Evolutionary conservation across 2,329 filamentous ascomycete genomes (phyloP), one percentile per base, ranked within the genome.

Genomic region (Sarocladium brachiariae): DNA sequence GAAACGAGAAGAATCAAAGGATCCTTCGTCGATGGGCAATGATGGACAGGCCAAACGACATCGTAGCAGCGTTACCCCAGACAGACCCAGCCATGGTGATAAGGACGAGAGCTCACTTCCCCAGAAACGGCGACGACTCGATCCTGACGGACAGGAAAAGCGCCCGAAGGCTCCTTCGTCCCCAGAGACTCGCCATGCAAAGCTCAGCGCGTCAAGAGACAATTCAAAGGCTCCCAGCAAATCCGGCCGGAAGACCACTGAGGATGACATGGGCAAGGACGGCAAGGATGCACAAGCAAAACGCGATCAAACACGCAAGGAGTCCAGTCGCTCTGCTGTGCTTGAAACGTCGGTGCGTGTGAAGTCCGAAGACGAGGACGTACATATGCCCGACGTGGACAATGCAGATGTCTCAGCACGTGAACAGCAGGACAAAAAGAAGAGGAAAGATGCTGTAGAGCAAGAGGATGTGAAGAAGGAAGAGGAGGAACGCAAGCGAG

Each of bases 1-100:
- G 11, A 84, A 81, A 60, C 71, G 79, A 52, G 80, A 84, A 54
- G 78, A 81, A 54, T 80, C 79, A 3, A 74, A 73, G 49, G 81
- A 84, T 53, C 70, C 74, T 25, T 62, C 75, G 11, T 72, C 72
- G 8, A 68, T 74, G 41, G 68, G 73, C 7, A 71, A 73, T 13
- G 80, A 83, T 23, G 68, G 65, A 49, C 66, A 76, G 6, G 62
- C 70, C n/a, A 85, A 84, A 62, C 71, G 81, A 37, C 77, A 78
- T 57, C 73, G 81, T 24, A 70, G 72, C 25, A 85, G 81, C 56
- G 71, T 75, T 47, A 83, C 81, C 1, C 80, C 81, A 2, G 77
- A 81, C 24, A 63, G 64, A 34, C 70, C 70, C n/a, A 75, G 71
- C 52, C 69, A 72, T 18, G 68, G 66, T 1, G 77, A 80, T 13